A percentile compares a stretch with the other conserved stretches of the same genome.
Evolutionary conservation across 106 monocot genomes (phyloP).

Genomic region (Xerophyta viscosa): DNA sequence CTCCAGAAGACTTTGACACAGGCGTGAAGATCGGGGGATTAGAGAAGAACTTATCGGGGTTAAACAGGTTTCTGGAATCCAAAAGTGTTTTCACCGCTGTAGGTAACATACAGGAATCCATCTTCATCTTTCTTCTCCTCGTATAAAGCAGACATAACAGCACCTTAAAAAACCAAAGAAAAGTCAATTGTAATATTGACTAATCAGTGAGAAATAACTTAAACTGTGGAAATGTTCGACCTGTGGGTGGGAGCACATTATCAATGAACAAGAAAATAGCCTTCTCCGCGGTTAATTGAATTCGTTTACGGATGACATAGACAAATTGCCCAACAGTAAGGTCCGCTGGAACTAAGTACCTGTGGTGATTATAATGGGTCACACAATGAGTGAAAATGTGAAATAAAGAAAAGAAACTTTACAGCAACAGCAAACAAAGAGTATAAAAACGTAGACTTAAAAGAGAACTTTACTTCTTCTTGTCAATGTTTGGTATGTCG

Average conservation of each 20-base stretch:
- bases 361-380: constrained; percentile 11
- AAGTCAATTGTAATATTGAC: too few relatives aligned
- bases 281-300: constrained; percentile 28
- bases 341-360: constrained; percentile 30
- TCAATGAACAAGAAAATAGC: constrained; percentile 36
- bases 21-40: too few relatives aligned
- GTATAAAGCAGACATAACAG: constrained; percentile 17
- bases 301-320: constrained; percentile 31
- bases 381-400: background rate
- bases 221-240: constrained; percentile 4
- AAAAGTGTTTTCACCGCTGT: constrained; percentile 23
- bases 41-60: too few relatives aligned
- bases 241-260: constrained; percentile 33
- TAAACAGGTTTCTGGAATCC: constrained; percentile 7
- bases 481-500: constrained; percentile 33
- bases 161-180: background rate
- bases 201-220: background rate
- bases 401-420: background rate
- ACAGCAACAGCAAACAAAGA: background rate
- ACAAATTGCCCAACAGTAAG: constrained; percentile 31
- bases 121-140: constrained; percentile 24
- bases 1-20: too few relatives aligned
- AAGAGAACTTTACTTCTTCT: constrained; percentile 20
- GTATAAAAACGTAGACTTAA: background rate
- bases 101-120: constrained; percentile 20